Percentiles rank a stretch among this genome's conserved stretches.
phyloP scores from a whole-genome alignment of 495 filamentous ascomycete species.

The Clavariopsis aquatica region DNA sequence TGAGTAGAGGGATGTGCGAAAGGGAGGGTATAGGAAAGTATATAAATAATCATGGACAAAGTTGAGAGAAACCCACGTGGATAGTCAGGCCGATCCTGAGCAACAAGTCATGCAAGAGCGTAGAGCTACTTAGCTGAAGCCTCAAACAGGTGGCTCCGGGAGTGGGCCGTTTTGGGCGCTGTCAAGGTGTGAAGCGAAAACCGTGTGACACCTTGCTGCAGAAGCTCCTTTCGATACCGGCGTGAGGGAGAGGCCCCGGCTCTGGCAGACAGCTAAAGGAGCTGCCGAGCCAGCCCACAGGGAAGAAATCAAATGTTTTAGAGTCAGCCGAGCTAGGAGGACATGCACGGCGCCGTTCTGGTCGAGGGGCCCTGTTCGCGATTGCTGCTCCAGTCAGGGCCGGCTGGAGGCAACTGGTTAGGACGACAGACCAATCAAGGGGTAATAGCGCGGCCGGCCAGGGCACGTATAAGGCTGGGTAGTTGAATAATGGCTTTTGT shows the following conservation, averaged over 20 bases:
- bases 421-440: conserved; percentile 25
- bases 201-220: conserved; percentile 24
- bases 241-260: conserved; percentile 4
- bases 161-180: conserved; percentile 31
- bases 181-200: conserved; percentile 34
- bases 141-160: conserved; percentile 40
- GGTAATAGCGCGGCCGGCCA: conserved; percentile 15
- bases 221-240: conserved; percentile 21
- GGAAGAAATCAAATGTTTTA: conserved; percentile 8
- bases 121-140: conserved; percentile 34
- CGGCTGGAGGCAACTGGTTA: conserved; percentile 1
- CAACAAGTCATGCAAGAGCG: conserved; percentile 34
- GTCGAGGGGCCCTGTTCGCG: conserved; percentile 29
- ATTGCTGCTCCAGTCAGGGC: conserved; percentile 21
- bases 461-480: conserved; percentile 26
- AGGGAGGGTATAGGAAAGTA: conserved; percentile 19
- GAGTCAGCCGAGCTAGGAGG: conserved; percentile 32
- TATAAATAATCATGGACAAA: conserved; percentile 34
- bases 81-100: conserved; percentile 30
- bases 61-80: conserved; percentile 40
- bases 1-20: conserved; percentile 15
- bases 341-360: conserved; percentile 34
- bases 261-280: conserved; percentile 7
- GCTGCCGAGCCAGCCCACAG: conserved; percentile 6
- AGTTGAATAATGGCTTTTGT: conserved; percentile 17